Evolutionary conservation across 768 basidiomycete genomes (phyloP).

Genomic region (Phylloporus arenicola): DNA sequence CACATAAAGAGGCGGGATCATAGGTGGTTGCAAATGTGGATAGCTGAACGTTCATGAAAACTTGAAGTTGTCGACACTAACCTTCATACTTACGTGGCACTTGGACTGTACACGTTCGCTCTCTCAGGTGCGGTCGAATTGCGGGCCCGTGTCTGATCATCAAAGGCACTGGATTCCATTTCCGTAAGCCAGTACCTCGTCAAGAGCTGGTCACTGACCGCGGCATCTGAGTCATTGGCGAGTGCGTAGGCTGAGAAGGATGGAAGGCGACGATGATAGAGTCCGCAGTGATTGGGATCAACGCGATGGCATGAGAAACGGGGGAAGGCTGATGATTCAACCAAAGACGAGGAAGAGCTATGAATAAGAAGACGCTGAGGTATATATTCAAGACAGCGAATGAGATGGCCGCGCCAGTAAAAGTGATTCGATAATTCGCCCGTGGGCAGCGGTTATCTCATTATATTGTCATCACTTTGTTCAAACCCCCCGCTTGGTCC

Average conservation of each 20-base stretch:
- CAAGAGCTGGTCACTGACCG: conserved; percentile 4
- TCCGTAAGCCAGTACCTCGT: not conserved
- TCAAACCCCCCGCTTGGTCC: conserved; percentile 16
- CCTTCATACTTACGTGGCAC: conserved; percentile 7
- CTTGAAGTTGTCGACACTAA: not conserved
- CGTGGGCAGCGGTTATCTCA: conserved; percentile 8
- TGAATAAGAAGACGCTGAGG: conserved; percentile 2
- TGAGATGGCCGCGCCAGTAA: conserved; percentile 7
- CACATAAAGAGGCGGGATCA: not conserved
- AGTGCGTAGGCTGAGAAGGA: not conserved
- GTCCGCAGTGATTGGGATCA: conserved; percentile 8
- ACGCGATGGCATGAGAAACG: conserved; percentile 13
- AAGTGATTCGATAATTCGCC: conserved; percentile 8
- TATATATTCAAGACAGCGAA: conserved; percentile 18
- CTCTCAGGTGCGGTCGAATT: not conserved
- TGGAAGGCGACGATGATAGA: not conserved
- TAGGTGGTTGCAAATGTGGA: not conserved
- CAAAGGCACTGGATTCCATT: conserved; percentile 6
- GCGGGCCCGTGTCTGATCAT: conserved; percentile 1
- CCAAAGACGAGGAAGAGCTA: conserved; percentile 2
- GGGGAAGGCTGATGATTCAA: not conserved
- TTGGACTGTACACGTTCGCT: not conserved
- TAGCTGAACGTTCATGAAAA: conserved; percentile 10
- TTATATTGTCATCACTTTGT: conserved; percentile 8
- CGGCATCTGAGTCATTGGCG: conserved; percentile 10